Base-by-base conservation (phyloP, 176 grass and related monocot species). In the Ananas comosus region DNA sequence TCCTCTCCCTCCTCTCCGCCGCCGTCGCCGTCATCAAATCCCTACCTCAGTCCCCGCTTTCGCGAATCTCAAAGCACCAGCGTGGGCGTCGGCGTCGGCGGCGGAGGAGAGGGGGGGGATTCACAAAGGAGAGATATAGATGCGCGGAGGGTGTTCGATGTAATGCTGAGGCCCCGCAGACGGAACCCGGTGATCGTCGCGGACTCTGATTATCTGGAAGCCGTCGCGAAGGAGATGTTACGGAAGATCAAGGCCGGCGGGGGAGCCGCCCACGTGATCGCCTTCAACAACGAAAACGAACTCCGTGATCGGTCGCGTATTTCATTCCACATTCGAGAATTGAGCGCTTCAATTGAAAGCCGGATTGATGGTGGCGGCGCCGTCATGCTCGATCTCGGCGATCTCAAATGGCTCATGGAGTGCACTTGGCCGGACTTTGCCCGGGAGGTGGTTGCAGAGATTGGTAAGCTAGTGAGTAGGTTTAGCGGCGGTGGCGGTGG, bases 161-260 rank as follows among this genome's bases (percentile, higher is more conserved):
- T 90, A 69, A 82, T 97, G 86, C 76, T 90, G 56, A 85, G 88
- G 74, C 64, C 84, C 27, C 65, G 81, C 63, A 91, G 83, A 12
- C 80, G 83, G 63, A 97, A 97, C 18, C 94, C 94, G 8, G 80
- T 97, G 56, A 68, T 97, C 53, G 84, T 97, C 10, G 89, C 84
- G 19, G 94, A 93, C 74, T 70, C 72, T 2, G 89, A 88, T 2
- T 2, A 27, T 42, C 67, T 79, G 29, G 84, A 85, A 13, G 63
- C 77, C 3, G 81, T 92, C 9, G 61, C 90, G 12, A 85, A 74
- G 80, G 86, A 90, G 53, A 87, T 70, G 1, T 24, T 92, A 9
- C 77, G 63, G 27, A 85, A 69, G 59, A 92, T 97, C 52, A 42
- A 78, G 70, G 77, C 49, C 51, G 48, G 74, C 50, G 70, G 11